Base-by-base conservation (phyloP, 2,329 filamentous ascomycete genomes). In the Aaosphaeria arxii region DNA sequence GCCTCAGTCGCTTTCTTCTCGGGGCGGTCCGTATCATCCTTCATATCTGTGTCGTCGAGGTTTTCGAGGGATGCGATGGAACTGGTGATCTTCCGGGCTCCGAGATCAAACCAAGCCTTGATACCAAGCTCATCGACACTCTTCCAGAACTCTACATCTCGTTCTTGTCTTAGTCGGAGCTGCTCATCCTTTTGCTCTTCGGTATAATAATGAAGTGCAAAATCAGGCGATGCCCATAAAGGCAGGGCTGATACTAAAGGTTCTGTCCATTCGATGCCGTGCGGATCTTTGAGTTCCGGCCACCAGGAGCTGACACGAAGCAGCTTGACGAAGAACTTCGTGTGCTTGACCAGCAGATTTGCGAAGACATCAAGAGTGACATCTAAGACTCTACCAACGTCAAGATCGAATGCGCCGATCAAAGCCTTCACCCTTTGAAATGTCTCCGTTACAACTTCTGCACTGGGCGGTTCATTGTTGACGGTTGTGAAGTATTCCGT, bases 321-420 rank as follows among this genome's bases (percentile, higher is more conserved):
- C 42, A 97, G 85, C 67, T 95, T 96, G 66, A 97, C 87, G 62
- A 96, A 97, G 73, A 97, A 99, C 31, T 87, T 85, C 66, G 87
- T 91, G 57, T 96, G 90, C 64, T 95, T 95, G 61, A 99, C 89
- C 45, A 99, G 81, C 1, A 95, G 87, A 9, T 91, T 90, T 1
- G 94, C 94, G 64, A 95, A 96, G 31, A 97, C 91, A 65, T 99
- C 94, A 13, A 99, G 79, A 0, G 91, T 95, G 24, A 97, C 90
- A 67, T 99, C 94, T 7, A 99, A 79, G 4, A 95, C 92, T 62
- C 95, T 84, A 43, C 94, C 95, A 35, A 96, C 94, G 67, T 99
- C 94, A 53, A 99, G 80, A 70, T 99, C 92, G 64, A 99, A 99
- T 6, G 94, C 94, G 48, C 94, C 94, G 56, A 99, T 95, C 60